phyloP scores from a whole-genome alignment of 371 early-diverging fungal genomes.

The Mortierella sp. region DNA sequence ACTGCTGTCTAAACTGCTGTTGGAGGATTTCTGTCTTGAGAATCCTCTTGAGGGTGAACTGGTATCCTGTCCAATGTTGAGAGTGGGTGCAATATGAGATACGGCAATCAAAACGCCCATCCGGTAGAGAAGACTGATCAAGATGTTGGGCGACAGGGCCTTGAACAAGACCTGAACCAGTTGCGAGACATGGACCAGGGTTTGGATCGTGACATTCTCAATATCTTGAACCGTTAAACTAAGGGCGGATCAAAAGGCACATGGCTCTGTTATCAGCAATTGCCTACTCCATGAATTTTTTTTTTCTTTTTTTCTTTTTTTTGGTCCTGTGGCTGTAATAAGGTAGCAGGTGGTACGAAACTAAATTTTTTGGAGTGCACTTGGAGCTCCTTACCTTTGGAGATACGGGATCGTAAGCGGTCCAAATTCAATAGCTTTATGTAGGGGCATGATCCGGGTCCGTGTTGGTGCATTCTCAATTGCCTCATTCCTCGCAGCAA shows the following conservation, averaged over 20 bases:
- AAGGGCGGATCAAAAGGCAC: not conserved
- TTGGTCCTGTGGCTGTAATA: no score
- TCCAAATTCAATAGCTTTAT: slow-evolving; percentile 43
- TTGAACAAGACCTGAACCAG: slow-evolving; percentile 28
- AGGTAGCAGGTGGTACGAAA: no score
- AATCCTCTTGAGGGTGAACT: not conserved
- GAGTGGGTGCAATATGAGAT: slow-evolving; percentile 41
- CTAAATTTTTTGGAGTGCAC: no score
- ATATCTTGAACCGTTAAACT: slow-evolving; percentile 39
- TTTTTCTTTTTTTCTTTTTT: no score
- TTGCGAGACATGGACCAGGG: slow-evolving; percentile 42
- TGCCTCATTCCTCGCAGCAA: slow-evolving; percentile 51
- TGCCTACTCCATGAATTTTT: no score
- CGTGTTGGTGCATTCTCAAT: slow-evolving; percentile 35
- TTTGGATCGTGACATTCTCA: slow-evolving; percentile 31
- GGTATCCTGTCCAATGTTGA: slow-evolving; percentile 40
- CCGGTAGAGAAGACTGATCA: slow-evolving; percentile 45
- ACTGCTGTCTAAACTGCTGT: slow-evolving; percentile 15
- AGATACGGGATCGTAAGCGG: slow-evolving; percentile 44
- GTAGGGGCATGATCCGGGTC: slow-evolving; percentile 44
- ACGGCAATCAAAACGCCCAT: slow-evolving; percentile 47
- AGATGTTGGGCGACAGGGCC: slow-evolving; percentile 44
- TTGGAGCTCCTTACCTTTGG: slow-evolving; percentile 34
- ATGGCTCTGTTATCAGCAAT: no score
- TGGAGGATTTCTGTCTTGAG: slow-evolving; percentile 2